Evolutionary conservation across 2,329 filamentous ascomycete species (phyloP), one percentile per base, ranked within the genome.

Genomic region (Bipolaris oryzae): DNA sequence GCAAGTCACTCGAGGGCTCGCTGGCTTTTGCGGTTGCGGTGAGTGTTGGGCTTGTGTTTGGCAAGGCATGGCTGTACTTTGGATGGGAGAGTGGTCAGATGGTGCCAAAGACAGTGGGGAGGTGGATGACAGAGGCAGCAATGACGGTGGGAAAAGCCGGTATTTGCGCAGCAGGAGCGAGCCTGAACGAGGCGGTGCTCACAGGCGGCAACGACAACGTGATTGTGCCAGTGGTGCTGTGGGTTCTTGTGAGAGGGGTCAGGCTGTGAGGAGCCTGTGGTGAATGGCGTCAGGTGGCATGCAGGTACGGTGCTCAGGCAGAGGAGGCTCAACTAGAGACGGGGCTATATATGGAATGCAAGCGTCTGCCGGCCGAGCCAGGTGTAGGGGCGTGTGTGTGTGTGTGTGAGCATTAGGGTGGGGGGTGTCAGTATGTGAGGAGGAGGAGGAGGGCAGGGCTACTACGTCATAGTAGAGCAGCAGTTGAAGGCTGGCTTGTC

Each of bases 121-220:
- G 62, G 57, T 55, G 70, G 70, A 34, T 53, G 67, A 60, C 66
- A 11, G 64, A 55, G 34, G 63, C 58, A 21, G 33, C 67, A 1
- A 67, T 73, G 28, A 75, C 79, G 13, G 51, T 78, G 23, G 66
- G 64, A 16, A 95, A 94, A 71, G 87, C 89, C 10, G 80, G 82
- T 4, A 71, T 90, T 45, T 96, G 92, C 63, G 92, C 90, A 5
- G 61, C 49, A 7, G 85, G 92, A 55, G 91, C 93, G 25, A 97
- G 93, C 76, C 82, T 97, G 66, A 96, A 95, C 50, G 95, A 99
- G 79, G 93, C 95, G 23, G 94, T 97, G 44, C 79, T 99, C 62
- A 98, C 95, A 13, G 95, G 95, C 2, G 95, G 94, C 28, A 99
- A 99, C 76, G 95, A 99, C 81, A 99, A 99, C 81, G 95, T 99